Percentiles rank a stretch among this genome's conserved stretches.
phyloP scores from a whole-genome alignment of 2,329 filamentous ascomycete genomes.

The Colletotrichum theobromicola region DNA sequence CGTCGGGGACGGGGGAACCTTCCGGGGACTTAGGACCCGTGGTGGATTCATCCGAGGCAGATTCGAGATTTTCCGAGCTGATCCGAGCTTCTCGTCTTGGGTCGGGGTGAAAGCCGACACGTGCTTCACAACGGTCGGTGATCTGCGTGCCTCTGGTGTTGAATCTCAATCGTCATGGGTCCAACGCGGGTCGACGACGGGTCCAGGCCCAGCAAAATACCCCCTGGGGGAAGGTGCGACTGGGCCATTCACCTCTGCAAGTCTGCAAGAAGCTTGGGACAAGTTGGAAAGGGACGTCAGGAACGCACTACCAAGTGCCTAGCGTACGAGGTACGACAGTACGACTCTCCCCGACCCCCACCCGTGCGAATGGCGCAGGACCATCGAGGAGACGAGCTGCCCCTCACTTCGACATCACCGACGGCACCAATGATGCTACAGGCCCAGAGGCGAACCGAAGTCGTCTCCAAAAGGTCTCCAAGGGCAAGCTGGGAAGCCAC shows the following conservation, averaged over 20 bases:
- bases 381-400: not conserved
- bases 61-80: not conserved
- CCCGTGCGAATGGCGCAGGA: not conserved
- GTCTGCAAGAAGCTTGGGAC: not conserved
- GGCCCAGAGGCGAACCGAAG: not conserved
- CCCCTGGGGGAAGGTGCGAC: not conserved
- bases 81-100: not conserved
- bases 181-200: not conserved
- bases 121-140: not conserved
- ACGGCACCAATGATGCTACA: not conserved
- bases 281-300: not conserved
- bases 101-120: not conserved
- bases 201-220: not conserved
- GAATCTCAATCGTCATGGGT: constrained; percentile 4
- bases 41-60: not conserved
- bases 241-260: not conserved
- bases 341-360: not conserved
- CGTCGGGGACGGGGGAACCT: not conserved
- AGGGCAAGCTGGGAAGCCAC: not conserved
- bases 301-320: not conserved
- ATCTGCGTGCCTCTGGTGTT: not conserved
- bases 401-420: not conserved
- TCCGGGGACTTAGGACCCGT: not conserved
- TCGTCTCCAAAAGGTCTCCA: not conserved
- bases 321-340: not conserved